These are phyloP conservation scores for Ampelocalamus luodianensis DNA, from an alignment of 176 grass and related monocot genomes.

Conservation along the genomic window DNA sequence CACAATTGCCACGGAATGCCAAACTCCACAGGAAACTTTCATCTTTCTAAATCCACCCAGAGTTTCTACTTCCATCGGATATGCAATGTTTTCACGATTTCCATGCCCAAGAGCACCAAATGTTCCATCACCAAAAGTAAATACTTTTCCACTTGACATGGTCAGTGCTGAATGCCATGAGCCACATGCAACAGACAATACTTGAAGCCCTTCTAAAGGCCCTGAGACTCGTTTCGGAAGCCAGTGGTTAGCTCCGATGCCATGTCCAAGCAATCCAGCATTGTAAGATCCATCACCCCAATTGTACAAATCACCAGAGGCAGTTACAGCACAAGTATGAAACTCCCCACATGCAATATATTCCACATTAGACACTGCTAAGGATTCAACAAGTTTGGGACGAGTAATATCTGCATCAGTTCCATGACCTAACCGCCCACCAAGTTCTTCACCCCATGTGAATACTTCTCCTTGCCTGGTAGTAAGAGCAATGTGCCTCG, in stretches of 20 bases:
- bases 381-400: slow-evolving; percentile 84
- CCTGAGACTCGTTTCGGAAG: slow-evolving; percentile 86
- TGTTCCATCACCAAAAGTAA: slow-evolving; percentile 87
- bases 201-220: slow-evolving; percentile 73
- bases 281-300: slow-evolving; percentile 85
- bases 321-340: slow-evolving; percentile 82
- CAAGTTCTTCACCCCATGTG: slow-evolving; percentile 89
- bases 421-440: slow-evolving; percentile 76
- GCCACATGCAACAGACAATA: slow-evolving; percentile 77
- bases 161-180: slow-evolving; percentile 87
- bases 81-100: slow-evolving; percentile 63
- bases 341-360: slow-evolving; percentile 73
- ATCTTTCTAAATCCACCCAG: slow-evolving; percentile 58
- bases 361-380: slow-evolving; percentile 76
- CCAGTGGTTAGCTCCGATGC: slow-evolving; percentile 60
- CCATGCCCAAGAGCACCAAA: slow-evolving; percentile 92
- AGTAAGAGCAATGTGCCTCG: slow-evolving; percentile 77
- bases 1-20: slow-evolving; percentile 92
- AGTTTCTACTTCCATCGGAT: slow-evolving; percentile 76
- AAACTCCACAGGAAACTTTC: slow-evolving; percentile 85
- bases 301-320: slow-evolving; percentile 77
- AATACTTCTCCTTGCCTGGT: slow-evolving; percentile 93
- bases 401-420: slow-evolving; percentile 66
- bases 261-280: slow-evolving; percentile 81
- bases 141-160: slow-evolving; percentile 74